Percentiles rank a stretch among this genome's conserved stretches.
Conservation (phyloP, 768 basidiomycete genomes). For the Mycena venus region DNA sequence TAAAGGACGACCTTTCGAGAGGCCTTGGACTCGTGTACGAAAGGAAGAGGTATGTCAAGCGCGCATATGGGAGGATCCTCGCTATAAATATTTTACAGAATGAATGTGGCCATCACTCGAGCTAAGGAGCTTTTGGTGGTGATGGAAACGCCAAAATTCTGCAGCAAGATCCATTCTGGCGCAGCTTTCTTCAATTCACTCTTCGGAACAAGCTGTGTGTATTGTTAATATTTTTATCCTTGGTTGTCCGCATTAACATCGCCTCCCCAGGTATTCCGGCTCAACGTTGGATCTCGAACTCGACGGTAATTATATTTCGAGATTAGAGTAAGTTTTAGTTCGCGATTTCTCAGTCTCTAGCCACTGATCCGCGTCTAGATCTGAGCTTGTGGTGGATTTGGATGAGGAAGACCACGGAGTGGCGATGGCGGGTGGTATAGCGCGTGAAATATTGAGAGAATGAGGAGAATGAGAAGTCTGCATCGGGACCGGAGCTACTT, state of each 20-base stretch:
- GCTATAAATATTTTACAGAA: constrained; percentile 44
- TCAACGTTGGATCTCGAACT: constrained; percentile 57
- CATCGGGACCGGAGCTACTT: neutral
- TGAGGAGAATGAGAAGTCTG: constrained; percentile 31
- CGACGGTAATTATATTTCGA: constrained; percentile 63
- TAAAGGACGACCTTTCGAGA: constrained; percentile 62
- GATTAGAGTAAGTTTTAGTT: constrained; percentile 55
- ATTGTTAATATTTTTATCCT: neutral
- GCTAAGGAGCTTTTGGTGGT: constrained; percentile 66
- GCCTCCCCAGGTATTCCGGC: constrained; percentile 54
- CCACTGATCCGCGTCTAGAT: constrained; percentile 31
- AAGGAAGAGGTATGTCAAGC: constrained; percentile 54
- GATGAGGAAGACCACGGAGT: constrained; percentile 49
- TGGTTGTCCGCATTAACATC: neutral
- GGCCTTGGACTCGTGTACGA: constrained; percentile 62
- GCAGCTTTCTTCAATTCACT: constrained; percentile 62
- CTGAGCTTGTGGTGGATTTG: constrained; percentile 33
- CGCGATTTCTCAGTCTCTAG: neutral
- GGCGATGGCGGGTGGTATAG: constrained; percentile 50
- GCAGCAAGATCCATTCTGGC: constrained; percentile 64
- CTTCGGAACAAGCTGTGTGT: constrained; percentile 61
- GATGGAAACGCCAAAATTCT: constrained; percentile 60
- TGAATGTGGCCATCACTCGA: constrained; percentile 70
- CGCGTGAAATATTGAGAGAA: constrained; percentile 48
- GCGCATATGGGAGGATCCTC: neutral